Evolutionary conservation across 352 stramenopile genomes (phyloP), one percentile per base, ranked within the genome.

Genomic region (Pythium apleroticum): DNA sequence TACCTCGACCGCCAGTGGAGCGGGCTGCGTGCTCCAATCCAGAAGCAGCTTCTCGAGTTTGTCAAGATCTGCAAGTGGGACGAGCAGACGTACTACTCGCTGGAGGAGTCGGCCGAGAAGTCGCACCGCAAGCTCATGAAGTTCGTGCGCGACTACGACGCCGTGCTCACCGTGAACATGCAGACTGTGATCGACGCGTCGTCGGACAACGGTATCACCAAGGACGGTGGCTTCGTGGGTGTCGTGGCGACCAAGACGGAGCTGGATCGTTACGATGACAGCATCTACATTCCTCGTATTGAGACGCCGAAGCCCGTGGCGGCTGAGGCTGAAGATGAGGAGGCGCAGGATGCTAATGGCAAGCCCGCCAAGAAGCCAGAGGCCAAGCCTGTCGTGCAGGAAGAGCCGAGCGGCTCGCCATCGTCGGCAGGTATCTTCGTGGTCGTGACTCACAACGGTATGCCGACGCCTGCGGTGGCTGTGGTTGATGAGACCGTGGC

Each of bases 61-160:
- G 90, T 98, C 33, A 99, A 99, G 66, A 92, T 99, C 31, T 95
- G 88, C 31, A 98, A 97, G 55, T 99, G 98, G 98, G 98, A 99
- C 70, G 97, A 99, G 62, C 97, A 99, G 74, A 99, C 96, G 25
- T 99, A 99, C 73, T 99, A 99, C 81, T 97, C 97, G 39, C 76
- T 99, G 22, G 95, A 94, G 11, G 98, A 99, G 59, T 98, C 96
- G 7, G 95, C 95, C 0, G 95, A 99, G 63, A 98, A 98, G 67
- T 99, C 98, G 37, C 97, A 99, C 70, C 86, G 95, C 35, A 98
- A 98, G 73, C 73, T 99, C n/a, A 98, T 98, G 87, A 98, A 98
- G 76, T 95, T 99, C 57, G 78, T 99, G 11, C 82, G 89, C 17
- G 80, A 99, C 68, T 97, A 97, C 60, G 84, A 96, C 57, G 77